Evolutionary conservation across 495 filamentous ascomycete species (phyloP).

Genomic region (Trichoderma reesei): DNA sequence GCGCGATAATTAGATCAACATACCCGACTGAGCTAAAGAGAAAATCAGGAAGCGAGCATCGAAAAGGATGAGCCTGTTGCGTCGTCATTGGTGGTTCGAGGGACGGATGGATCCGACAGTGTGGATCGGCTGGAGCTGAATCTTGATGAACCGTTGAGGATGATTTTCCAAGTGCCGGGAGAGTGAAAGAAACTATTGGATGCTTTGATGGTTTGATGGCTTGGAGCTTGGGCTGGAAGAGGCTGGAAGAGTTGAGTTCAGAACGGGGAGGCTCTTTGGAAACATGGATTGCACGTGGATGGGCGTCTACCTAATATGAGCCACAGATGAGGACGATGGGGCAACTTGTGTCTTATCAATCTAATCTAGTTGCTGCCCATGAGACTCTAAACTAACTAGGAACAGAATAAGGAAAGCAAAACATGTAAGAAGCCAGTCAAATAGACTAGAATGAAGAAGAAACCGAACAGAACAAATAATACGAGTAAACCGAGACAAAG

Average conservation of each 20-base stretch:
- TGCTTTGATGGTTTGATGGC: too few relatives aligned
- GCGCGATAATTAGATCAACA: neutral
- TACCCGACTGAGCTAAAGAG: neutral
- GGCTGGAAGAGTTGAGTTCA: neutral
- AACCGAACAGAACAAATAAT: neutral
- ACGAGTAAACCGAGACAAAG: too few relatives aligned
- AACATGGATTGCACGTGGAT: too few relatives aligned
- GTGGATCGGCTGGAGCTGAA: neutral
- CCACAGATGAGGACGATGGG: too few relatives aligned
- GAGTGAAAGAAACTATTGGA: too few relatives aligned
- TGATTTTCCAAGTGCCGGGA: too few relatives aligned
- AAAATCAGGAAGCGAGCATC: neutral
- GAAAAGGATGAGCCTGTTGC: neutral
- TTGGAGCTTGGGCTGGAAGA: neutral
- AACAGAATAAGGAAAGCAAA: neutral
- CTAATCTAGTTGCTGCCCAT: too few relatives aligned
- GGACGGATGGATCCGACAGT: neutral
- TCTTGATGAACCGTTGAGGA: neutral
- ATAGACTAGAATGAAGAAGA: neutral
- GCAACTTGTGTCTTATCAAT: too few relatives aligned
- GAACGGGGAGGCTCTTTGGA: too few relatives aligned
- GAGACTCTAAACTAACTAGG: too few relatives aligned
- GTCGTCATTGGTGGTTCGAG: neutral
- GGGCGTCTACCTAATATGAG: too few relatives aligned
- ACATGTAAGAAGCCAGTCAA: neutral